Evolutionary conservation across 768 basidiomycete genomes (phyloP).

Genomic region (Tricholoma terreum): DNA sequence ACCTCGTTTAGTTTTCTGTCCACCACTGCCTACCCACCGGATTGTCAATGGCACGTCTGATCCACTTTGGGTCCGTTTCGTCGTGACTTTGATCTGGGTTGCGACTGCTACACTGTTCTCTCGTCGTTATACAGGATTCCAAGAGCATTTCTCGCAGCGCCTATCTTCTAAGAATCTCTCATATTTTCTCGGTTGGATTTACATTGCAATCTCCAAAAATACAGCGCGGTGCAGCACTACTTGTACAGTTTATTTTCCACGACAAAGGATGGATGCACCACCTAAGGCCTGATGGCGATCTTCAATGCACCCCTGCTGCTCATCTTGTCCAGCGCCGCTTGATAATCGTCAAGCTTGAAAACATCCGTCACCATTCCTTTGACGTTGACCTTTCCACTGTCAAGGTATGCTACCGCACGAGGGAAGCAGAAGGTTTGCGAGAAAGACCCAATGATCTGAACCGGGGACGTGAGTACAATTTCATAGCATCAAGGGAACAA

Average conservation of each 20-base stretch:
- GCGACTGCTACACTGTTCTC: too few relatives aligned
- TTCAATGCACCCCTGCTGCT: conserved; percentile 57
- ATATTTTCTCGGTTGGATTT: too few relatives aligned
- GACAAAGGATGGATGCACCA: background rate
- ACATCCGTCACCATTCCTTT: conserved; percentile 72
- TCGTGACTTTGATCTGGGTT: too few relatives aligned
- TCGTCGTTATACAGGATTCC: too few relatives aligned
- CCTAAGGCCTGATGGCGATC: conserved; percentile 62
- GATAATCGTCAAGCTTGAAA: conserved; percentile 67
- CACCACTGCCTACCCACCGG: too few relatives aligned
- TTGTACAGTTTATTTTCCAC: background rate
- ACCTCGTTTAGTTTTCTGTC: too few relatives aligned
- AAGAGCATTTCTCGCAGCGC: too few relatives aligned
- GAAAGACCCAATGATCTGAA: conserved; percentile 86
- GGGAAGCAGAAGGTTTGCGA: conserved; percentile 90
- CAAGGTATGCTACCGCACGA: conserved; percentile 84
- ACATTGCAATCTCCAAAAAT: background rate
- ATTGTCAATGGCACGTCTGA: too few relatives aligned
- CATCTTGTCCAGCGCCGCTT: conserved; percentile 73
- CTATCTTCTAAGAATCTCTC: too few relatives aligned
- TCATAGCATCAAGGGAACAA: background rate
- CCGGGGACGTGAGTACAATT: background rate
- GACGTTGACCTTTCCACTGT: conserved; percentile 77
- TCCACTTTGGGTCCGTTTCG: too few relatives aligned
- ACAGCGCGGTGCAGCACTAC: background rate